phyloP scores from a whole-genome alignment of 164 flowering plant species.

The Magnolia changhungtana region DNA sequence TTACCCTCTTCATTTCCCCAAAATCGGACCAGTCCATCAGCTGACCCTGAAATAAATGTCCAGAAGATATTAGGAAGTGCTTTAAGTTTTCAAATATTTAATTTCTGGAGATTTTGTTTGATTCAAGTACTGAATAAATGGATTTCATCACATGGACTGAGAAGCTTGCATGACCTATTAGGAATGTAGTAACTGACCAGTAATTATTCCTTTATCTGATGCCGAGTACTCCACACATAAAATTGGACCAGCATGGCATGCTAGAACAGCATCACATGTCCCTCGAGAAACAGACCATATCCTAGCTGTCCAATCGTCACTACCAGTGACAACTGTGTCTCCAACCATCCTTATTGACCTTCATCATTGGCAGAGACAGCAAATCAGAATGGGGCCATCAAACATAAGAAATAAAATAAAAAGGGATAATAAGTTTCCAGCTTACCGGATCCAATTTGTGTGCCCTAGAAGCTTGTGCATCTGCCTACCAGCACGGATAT shows the following conservation, averaged over 20 bases:
- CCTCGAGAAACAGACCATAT: constrained; percentile 96
- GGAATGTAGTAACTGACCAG: constrained; percentile 44
- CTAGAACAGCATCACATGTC: constrained; percentile 89
- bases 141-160: background rate
- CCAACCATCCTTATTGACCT: constrained; percentile 98
- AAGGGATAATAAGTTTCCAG: background rate
- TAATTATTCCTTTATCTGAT: constrained; percentile 79
- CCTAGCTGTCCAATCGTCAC: constrained; percentile 99
- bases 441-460: constrained; percentile 88
- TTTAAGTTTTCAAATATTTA: background rate
- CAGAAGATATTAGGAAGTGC: background rate
- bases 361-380: constrained; percentile 20
- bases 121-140: background rate
- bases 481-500: constrained; percentile 90
- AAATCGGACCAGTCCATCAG: constrained; percentile 87
- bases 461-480: constrained; percentile 96
- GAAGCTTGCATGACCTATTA: background rate
- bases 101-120: background rate
- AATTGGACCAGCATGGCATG: constrained; percentile 97
- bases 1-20: constrained; percentile 97
- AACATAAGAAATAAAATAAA: constrained; percentile 1
- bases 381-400: background rate
- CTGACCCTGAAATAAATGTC: constrained; percentile 62
- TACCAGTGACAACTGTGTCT: constrained; percentile 85
- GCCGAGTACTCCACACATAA: constrained; percentile 74